Evolutionary conservation across 2,329 filamentous ascomycete genomes (phyloP), one percentile per base, ranked within the genome.

Genomic region (Pochonia chlamydosporia): DNA sequence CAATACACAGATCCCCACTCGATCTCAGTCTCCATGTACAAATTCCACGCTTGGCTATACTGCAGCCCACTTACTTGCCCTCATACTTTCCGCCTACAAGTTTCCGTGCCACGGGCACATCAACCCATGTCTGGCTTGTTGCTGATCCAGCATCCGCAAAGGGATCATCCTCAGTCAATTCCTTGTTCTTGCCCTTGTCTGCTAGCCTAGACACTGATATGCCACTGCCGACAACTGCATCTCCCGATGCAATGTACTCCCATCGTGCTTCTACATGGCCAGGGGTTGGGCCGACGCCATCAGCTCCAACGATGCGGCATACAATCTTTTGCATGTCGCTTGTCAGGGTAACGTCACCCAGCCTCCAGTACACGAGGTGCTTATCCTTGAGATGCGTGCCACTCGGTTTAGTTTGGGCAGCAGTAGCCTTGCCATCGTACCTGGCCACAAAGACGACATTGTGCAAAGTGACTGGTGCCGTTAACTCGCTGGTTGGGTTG

Each of bases 251-350:
- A 20, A 50, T 59, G 49, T 73, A 70, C 62, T 96, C 90, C 82
- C 91, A 96, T 47, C 84, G 76, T 1, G 88, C 88, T 63, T 99
- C 92, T 8, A 95, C 78, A 46, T 81, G 82, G 0, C 90, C 89
- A 5, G 87, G 80, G 52, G 81, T 82, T 0, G 87, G 83, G 56
- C 81, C 81, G 44, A 81, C 75, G 21, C 80, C 81, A 28, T 91
- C 85, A 0, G 87, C 88, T 21, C 84, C 76, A 9, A 78, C 71
- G 56, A 99, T 87, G 3, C 90, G 81, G 49, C 89, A 93, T 6
- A 96, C 83, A 49, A 96, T 81, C 67, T 89, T 92, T 58, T 85
- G 78, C 54, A 81, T 77, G 43, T 82, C 82, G 8, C 79, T 69
- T 14, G 76, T 78, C 36, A 86, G 73, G 0, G 81, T 85, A 14